Evolutionary conservation across 1,139 yeast genomes (phyloP), one percentile per base, ranked within the genome.

Genomic region (Meyerozyma carpophila): DNA sequence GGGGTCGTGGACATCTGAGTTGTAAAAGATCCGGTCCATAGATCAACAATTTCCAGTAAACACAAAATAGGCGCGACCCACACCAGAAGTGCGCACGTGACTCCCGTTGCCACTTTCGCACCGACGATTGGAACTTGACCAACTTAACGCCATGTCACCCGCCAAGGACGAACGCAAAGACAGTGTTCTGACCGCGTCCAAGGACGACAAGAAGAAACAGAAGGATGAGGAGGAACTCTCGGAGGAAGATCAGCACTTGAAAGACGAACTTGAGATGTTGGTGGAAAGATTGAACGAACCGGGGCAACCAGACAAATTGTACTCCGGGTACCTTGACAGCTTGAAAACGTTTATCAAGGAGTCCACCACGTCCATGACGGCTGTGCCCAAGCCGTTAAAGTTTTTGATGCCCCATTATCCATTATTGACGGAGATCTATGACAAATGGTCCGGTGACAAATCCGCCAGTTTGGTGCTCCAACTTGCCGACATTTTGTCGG

Each of bases 361-460:
- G 43, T 87, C 98, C 13, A 93, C 98, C 4, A 88, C 97, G 29
- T 90, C 98, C 8, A 93, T 93, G 97, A 94, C 98, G 2, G 99
- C 99, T 1, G 98, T 94, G 40, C 99, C 99, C 39, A 94, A 93
- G 63, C 98, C 99, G 11, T 78, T 93, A 67, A 94, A 94, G 70
- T 94, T 94, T 62, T 75, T 94, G 54, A 82, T 96, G 57, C 96
- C 98, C 13, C 89, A 82, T 56, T 93, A 84, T 61, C 84, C 84
- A 16, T 61, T 74, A 27, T 73, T 93, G 57, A 78, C 81, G 39
- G 77, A 71, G 43, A 66, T 86, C 36, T 87, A 85, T 61, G 82
- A 79, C 40, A 68, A 73, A 31, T 90, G 97, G 96, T 67, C 71
- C 5, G 52, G 53, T 9, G 65, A 73, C 34, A 66, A 69, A 43